Percentiles rank a stretch among this genome's conserved stretches.
phyloP scores from a whole-genome alignment of 2,329 filamentous ascomycete genomes.

The Fusarium marasasianum region DNA sequence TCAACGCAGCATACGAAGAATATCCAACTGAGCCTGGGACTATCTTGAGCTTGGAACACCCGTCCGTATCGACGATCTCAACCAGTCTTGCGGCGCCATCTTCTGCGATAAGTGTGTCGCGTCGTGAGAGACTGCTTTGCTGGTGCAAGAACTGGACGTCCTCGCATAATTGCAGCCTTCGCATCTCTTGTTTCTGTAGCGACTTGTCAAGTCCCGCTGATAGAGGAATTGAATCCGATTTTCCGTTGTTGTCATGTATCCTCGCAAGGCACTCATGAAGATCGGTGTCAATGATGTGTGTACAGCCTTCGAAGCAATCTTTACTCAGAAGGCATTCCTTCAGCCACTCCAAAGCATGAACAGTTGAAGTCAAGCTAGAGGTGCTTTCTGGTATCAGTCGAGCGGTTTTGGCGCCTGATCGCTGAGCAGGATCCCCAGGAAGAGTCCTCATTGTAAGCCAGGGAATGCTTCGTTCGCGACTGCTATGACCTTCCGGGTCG shows the following conservation, averaged over 20 bases:
- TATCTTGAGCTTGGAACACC: not conserved
- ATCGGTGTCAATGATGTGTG: not conserved
- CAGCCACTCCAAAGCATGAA: not conserved
- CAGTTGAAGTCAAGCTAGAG: not conserved
- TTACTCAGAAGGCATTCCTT: not conserved
- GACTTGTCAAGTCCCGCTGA: no score
- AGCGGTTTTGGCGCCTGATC: not conserved
- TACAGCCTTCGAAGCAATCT: not conserved
- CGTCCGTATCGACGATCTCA: not conserved
- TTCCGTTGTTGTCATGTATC: accelerated
- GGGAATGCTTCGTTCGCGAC: not conserved
- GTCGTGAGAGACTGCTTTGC: no score
- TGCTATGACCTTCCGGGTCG: not conserved
- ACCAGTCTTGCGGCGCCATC: not conserved
- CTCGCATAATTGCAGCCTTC: not conserved
- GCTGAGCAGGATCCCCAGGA: not conserved
- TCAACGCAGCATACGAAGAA: not conserved
- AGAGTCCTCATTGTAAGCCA: not conserved
- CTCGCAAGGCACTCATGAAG: not conserved
- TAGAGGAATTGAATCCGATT: accelerated
- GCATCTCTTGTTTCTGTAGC: not conserved
- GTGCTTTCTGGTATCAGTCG: not conserved
- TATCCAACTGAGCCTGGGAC: not conserved
- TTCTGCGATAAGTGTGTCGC: accelerated
- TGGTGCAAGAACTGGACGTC: not conserved